Evolutionary conservation across 1,139 yeast genomes (phyloP), one percentile per base, ranked within the genome.

Genomic region (Wickerhamiella infanticola): DNA sequence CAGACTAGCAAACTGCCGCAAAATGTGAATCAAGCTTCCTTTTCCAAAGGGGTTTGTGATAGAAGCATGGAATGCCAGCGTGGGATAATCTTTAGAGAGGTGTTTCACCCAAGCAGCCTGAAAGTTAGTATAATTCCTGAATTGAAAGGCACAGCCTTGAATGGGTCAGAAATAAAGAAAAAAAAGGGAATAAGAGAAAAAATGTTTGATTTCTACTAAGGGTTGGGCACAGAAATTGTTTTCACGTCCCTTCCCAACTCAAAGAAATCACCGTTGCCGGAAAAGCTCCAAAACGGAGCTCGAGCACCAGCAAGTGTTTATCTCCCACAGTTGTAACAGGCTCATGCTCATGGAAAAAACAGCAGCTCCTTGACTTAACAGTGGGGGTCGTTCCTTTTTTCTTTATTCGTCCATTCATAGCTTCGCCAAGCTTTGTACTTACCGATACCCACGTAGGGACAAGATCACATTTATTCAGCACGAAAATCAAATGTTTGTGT

Each of bases 371-470:
- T 66, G 70, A 66, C 70, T 63, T 63, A 65, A 65, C 67, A 53
- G 56, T 64, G 68, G 70, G 53, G 44, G 43, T 24, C 6, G 38
- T 5, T 26, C 5, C 36, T 13, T 8, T 62, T 64, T 64, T 9
- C 37, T 27, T 24, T 27, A 5, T 40, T 36, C 13, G 25, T 7
- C 6, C 25, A 11, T 39, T n/a, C 18, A 18, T 18, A 18, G 18
- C 18, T 18, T 18, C 18, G 18, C 18, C 9, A 9, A 11, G 36
- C 41, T 35, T 35, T 48, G 48, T 51, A 86, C 97, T 75, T 84
- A 90, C 97, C 61, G 98, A 95, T 59, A 86, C 96, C 96, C 97
- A 90, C 48, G 96, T 90, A 52, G 98, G 98, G 46, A 93, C 96
- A 59, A 90, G 76, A 70, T 90, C 98, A 74, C 96, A 86, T 74